Evolutionary conservation across 805 yeast genomes (phyloP).

Genomic region (Grigorovia humatica): DNA sequence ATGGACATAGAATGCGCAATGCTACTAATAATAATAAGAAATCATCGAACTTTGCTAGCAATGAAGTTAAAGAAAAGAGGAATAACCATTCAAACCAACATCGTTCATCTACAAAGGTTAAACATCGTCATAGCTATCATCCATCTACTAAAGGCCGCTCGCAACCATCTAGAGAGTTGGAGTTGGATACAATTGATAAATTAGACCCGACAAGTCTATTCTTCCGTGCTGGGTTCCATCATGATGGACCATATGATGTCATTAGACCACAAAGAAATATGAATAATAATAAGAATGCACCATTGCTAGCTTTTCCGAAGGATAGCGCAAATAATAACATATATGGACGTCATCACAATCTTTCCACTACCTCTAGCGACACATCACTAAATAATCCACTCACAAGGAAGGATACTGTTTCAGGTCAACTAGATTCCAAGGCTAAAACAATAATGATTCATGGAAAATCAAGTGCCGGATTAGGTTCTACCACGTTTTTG

Average conservation of each 20-base stretch:
- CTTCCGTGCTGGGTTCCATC: constrained; percentile 91
- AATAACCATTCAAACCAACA: neutral
- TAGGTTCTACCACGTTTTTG: constrained; percentile 83
- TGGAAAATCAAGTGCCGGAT: constrained; percentile 76
- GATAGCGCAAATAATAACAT: constrained; percentile 67
- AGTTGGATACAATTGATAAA: constrained; percentile 82
- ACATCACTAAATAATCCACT: constrained; percentile 30
- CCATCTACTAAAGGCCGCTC: neutral
- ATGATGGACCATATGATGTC: constrained; percentile 99
- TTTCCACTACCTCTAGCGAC: constrained; percentile 1
- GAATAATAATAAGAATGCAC: constrained; percentile 61
- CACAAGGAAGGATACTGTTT: constrained; percentile 37
- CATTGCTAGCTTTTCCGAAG: constrained; percentile 91
- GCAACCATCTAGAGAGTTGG: neutral
- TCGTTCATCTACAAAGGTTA: neutral
- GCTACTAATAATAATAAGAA: neutral
- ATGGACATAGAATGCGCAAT: too few relatives aligned
- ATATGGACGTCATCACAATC: constrained; percentile 33
- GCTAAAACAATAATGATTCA: constrained; percentile 54
- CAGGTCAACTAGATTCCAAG: constrained; percentile 62
- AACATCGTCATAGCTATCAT: constrained; percentile 1
- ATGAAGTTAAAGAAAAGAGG: neutral
- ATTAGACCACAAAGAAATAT: constrained; percentile 87
- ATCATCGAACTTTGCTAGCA: neutral
- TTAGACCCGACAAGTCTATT: constrained; percentile 90